Evolutionary conservation across 2,329 filamentous ascomycete species (phyloP).

Genomic region (Cladorrhinum sp.): DNA sequence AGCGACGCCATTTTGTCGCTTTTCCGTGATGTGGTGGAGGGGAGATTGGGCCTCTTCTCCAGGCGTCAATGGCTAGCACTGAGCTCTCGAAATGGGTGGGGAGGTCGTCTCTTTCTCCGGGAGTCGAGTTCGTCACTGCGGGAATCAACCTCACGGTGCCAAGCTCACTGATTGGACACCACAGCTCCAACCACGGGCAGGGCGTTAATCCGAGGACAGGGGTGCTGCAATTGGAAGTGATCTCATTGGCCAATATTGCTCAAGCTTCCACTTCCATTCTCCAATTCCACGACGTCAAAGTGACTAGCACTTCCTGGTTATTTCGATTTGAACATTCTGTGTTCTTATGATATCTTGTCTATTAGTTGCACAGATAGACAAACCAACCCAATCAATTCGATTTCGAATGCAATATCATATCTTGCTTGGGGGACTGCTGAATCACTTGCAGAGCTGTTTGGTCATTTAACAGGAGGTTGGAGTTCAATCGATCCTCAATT

Average conservation of each 20-base stretch:
- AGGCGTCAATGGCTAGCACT: conserved; percentile 31
- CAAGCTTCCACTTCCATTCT: background rate
- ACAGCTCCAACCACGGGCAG: conserved; percentile 6
- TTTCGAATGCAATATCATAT: too few relatives aligned
- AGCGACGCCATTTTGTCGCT: conserved; percentile 63
- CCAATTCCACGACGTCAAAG: background rate
- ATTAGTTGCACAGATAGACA: too few relatives aligned
- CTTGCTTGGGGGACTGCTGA: too few relatives aligned
- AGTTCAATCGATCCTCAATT: too few relatives aligned
- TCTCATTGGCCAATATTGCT: conserved; percentile 6
- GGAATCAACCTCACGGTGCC: conserved; percentile 1
- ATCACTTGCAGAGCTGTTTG: too few relatives aligned
- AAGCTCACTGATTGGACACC: conserved; percentile 16
- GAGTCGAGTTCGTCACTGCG: conserved; percentile 21
- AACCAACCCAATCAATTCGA: too few relatives aligned
- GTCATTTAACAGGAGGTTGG: too few relatives aligned
- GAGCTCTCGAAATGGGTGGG: conserved; percentile 21
- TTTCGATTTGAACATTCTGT: background rate
- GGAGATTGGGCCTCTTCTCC: conserved; percentile 30
- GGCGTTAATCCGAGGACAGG: conserved; percentile 16
- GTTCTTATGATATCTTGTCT: background rate
- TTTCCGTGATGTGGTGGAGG: conserved; percentile 11
- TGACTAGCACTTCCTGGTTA: background rate
- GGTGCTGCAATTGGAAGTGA: conserved; percentile 1
- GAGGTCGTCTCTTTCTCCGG: conserved; percentile 14